A percentile compares a stretch with the other conserved stretches of the same genome.
Conservation (phyloP, 2,329 filamentous ascomycete genomes). For the Botryotinia calthae region DNA sequence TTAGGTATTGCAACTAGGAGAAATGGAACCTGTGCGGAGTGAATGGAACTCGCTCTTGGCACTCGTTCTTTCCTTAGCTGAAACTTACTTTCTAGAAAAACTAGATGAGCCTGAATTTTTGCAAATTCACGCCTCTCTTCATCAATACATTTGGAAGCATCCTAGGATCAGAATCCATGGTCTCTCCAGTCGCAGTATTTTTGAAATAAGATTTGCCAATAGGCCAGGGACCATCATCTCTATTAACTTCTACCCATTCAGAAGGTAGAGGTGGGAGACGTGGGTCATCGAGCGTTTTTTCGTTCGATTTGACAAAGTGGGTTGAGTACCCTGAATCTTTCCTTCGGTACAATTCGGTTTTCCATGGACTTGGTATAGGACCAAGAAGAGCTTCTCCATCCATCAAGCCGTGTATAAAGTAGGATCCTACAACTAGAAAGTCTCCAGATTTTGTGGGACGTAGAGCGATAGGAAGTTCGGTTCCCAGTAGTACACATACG, state of each 20-base stretch:
- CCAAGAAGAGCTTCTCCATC: background rate
- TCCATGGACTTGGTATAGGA: background rate
- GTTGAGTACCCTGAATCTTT: background rate
- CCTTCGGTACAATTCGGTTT: background rate
- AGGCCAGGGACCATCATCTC: background rate
- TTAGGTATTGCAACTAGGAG: too few relatives aligned
- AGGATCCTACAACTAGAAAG: background rate
- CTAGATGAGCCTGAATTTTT: background rate
- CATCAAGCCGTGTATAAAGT: background rate
- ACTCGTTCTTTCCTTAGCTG: background rate
- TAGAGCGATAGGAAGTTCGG: background rate
- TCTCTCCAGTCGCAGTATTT: background rate
- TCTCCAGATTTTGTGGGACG: background rate
- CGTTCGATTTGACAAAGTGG: background rate
- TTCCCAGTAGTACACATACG: background rate
- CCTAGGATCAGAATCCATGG: background rate
- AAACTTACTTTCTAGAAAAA: fast-evolving
- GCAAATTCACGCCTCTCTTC: background rate
- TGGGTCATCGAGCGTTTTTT: background rate
- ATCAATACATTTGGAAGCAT: background rate
- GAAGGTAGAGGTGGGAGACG: background rate
- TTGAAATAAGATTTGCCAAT: background rate
- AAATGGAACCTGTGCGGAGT: background rate
- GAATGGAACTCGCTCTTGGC: fast-evolving
- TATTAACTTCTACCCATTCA: background rate